phyloP scores from a whole-genome alignment of 2,329 filamentous ascomycete genomes.

The Chrysosporium keratinophilum region DNA sequence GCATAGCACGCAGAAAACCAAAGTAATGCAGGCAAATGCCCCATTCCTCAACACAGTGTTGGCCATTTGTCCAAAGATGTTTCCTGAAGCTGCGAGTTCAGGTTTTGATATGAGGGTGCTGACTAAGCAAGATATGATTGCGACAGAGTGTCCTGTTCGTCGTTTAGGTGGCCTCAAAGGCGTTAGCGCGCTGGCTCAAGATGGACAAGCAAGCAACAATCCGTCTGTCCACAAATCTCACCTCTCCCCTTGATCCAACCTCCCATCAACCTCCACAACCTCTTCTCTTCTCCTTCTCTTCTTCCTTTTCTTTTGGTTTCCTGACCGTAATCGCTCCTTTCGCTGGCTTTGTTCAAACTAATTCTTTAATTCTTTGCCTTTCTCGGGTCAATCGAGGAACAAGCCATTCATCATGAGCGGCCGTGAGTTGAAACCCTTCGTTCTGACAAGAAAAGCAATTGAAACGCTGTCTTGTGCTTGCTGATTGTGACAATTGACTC shows the following conservation, averaged over 20 bases:
- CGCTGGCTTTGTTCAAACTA: slow-evolving; percentile 26
- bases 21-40: no score
- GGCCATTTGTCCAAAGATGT: no score
- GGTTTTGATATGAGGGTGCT: neutral
- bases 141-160: slow-evolving; percentile 18
- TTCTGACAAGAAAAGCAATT: neutral
- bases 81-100: neutral
- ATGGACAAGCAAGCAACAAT: slow-evolving; percentile 14
- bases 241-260: slow-evolving; percentile 12
- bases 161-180: slow-evolving; percentile 11
- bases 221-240: slow-evolving; percentile 16
- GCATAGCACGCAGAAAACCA: no score
- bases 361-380: slow-evolving; percentile 22
- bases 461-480: neutral
- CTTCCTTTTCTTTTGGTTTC: slow-evolving; percentile 18
- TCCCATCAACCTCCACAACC: slow-evolving; percentile 20
- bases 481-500: slow-evolving; percentile 20
- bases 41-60: no score
- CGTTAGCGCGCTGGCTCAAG: slow-evolving; percentile 14
- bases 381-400: slow-evolving; percentile 26
- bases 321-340: slow-evolving; percentile 21
- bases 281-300: slow-evolving; percentile 21
- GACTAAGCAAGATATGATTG: slow-evolving; percentile 10
- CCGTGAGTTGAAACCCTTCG: slow-evolving; percentile 39
- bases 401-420: slow-evolving; percentile 46